phyloP scores from a whole-genome alignment of 2,329 filamentous ascomycete genomes.

The Aspergillus fumigatiaffinis region DNA sequence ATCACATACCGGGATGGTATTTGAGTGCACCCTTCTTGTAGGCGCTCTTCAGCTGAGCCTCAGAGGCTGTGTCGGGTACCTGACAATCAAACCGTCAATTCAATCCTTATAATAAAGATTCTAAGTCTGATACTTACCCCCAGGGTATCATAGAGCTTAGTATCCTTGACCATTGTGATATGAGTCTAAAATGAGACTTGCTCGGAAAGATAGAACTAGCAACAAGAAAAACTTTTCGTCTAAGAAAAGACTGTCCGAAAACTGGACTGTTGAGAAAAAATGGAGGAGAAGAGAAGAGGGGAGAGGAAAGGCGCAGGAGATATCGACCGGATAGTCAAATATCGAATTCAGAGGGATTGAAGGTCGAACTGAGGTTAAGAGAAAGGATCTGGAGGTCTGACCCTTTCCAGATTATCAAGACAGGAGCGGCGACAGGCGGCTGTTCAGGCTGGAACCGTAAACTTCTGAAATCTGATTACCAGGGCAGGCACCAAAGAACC shows the following conservation, averaged over 20 bases:
- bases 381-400: constrained; percentile 13
- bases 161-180: constrained; percentile 49
- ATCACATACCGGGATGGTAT: constrained; percentile 78
- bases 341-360: constrained; percentile 10
- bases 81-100: constrained; percentile 39
- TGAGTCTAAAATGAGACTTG: constrained; percentile 14
- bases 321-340: constrained; percentile 1
- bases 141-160: constrained; percentile 46
- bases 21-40: constrained; percentile 91
- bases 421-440: constrained; percentile 8
- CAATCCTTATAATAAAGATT: background rate
- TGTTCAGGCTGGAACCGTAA: background rate
- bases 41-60: constrained; percentile 85
- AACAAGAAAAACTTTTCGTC: background rate
- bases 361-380: constrained; percentile 9
- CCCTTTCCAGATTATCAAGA: background rate
- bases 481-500: constrained; percentile 6
- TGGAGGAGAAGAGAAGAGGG: constrained; percentile 9
- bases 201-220: background rate
- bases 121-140: constrained; percentile 37
- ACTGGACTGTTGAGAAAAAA: background rate
- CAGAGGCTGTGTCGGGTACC: constrained; percentile 75
- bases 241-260: background rate
- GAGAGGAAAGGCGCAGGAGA: constrained; percentile 8
- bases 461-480: constrained; percentile 4